Evolutionary conservation across 2,329 filamentous ascomycete species (phyloP), one percentile per base, ranked within the genome.

Genomic region (Colletotrichum neosansevieriae): DNA sequence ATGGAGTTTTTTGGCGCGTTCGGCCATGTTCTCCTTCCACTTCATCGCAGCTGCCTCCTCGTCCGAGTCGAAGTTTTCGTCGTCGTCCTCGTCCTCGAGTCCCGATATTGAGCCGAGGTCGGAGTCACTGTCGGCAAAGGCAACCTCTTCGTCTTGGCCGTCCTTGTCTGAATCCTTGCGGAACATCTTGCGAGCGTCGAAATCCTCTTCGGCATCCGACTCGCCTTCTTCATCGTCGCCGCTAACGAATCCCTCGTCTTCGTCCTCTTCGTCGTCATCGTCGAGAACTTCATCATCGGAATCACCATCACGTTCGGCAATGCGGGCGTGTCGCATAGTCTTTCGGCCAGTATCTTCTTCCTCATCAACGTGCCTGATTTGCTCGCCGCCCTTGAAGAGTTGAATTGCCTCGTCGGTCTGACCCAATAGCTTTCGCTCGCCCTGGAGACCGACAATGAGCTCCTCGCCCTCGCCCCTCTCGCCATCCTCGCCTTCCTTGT

Each of bases 61-160:
- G 17, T 87, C 87, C 2, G 84, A 86, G 58, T 81, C 78, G 53
- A 79, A 77, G n/a, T 88, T 87, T n/a, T 88, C 85, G 0, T 80
- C 81, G 3, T 82, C 81, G 19, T 83, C 82, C 0, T 79, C 79
- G 2, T 83, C 82, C 2, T 87, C 85, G 6, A 82, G 81, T 1
- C 80, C 83, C 9, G 93, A 97, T 71, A 98, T 80, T 3, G 95
- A 97, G 6, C 96, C 96, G 4, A 99, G 85, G 77, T 99, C 97
- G 0, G 96, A 99, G 78, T 99, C 97, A 75, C 94, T 97, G 75
- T 99, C 96, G 13, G 96, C 96, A 82, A 98, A 99, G 1, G 90
- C 93, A 65, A 98, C 75, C 62, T 97, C 93, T 34, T 89, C 92
- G 24, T 89, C 88, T 11, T 83, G 83, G 21, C 76, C 85, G 42